Conservation (phyloP, 2,329 filamentous ascomycete genomes). For the Bipolaris zeicola region DNA sequence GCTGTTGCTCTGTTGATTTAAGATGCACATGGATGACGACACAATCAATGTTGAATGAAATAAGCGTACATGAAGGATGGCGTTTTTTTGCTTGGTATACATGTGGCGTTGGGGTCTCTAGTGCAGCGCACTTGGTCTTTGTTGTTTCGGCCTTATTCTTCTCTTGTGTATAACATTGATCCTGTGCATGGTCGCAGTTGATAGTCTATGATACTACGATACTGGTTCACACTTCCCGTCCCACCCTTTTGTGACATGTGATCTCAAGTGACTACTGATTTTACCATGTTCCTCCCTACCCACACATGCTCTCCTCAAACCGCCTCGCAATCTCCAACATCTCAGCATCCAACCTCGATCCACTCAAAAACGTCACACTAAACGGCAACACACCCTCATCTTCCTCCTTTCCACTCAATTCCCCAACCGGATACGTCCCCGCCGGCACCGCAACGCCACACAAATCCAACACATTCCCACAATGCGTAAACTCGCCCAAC, state of each 20-base stretch:
- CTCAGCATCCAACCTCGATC: slow-evolving; percentile 47
- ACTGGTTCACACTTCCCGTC: background rate
- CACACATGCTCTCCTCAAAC: slow-evolving; percentile 24
- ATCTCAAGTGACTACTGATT: background rate
- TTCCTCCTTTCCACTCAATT: slow-evolving; percentile 32
- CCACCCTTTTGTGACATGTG: background rate
- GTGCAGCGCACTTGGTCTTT: background rate
- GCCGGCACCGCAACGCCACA: slow-evolving; percentile 55
- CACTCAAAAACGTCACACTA: slow-evolving; percentile 50
- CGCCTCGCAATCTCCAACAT: slow-evolving; percentile 49
- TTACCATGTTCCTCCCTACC: background rate
- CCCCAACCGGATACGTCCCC: slow-evolving; percentile 43
- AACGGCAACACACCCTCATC: slow-evolving; percentile 47
- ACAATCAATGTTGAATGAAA: background rate
- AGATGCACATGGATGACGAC: background rate
- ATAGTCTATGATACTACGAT: background rate
- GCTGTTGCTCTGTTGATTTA: slow-evolving; percentile 36
- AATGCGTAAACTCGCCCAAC: slow-evolving; percentile 60
- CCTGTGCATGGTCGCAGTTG: background rate
- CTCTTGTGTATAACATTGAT: slow-evolving; percentile 1
- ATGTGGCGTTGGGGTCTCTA: background rate
- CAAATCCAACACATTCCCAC: slow-evolving; percentile 65
- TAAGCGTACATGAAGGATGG: slow-evolving; percentile 5
- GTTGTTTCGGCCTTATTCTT: background rate
- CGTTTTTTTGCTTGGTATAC: background rate